Evolutionary conservation across 306 rosid species (phyloP), one percentile per base, ranked within the genome.

Genomic region (Crataegus laevigata): DNA sequence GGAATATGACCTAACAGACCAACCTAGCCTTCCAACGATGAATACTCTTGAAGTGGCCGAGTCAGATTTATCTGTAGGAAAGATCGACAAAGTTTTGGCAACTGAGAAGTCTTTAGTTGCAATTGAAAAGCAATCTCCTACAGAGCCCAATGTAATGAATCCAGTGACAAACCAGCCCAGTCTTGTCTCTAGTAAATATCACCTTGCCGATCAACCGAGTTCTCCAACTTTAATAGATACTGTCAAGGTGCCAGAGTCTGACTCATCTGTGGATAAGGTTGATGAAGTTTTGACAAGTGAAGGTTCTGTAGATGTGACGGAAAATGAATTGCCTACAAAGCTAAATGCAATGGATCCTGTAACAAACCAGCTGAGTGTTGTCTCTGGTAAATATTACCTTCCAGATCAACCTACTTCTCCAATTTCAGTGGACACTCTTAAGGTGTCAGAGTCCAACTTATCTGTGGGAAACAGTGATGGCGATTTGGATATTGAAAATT

Each of bases 71-170:
- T 30, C 42, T 30, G 42, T 30, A 22, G 42, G 42, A 63, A 63
- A 28, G 24, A 29, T 63, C 3, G 13, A 17, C 32, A 22, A 63
- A 17, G 68, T 30, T 17, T 30, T 63, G 10, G 8, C 68, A 63
- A 30, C 19, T 63, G 68, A 29, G 82, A 83, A 75, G 47, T 51
- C 68, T 45, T 68, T 63, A 29, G 74, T 72, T 75, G 68, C 76
- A 67, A 68, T 43, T 71, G 60, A 64, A 38, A 78, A 69, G 54
- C 73, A 82, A 67, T 76, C 76, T 42, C 71, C 67, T 59, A 74
- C 54, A 66, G 85, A 81, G 62, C 73, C 82, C 60, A 60, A 57
- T 82, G 77, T 67, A 36, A 70, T 29, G 77, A 78, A 78, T 85
- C 81, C 51, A 65, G 74, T 57, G 52, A 52, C 42, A 51, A 73